Base-by-base conservation (phyloP, 2,329 filamentous ascomycete species). In the Cladosporium austrohemisphaericum region DNA sequence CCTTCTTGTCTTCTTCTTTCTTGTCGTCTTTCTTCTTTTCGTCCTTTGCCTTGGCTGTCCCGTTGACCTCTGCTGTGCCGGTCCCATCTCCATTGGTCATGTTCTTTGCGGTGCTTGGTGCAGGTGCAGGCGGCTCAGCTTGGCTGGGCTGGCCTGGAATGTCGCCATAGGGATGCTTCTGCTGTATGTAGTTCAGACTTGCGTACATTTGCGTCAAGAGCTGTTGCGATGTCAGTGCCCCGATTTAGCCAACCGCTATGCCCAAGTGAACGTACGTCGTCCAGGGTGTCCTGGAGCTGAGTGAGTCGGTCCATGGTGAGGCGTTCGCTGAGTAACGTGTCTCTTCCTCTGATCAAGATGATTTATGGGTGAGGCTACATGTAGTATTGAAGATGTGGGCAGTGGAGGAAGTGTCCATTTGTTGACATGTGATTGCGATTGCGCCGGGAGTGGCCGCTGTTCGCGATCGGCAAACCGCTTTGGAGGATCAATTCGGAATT, bases 281-380 rank as follows among this genome's bases (percentile, higher is more conserved):
- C 88, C 53, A 92, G 80, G 68, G 86, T 84, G 72, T 93, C 87
- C 69, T 94, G 88, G 51, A 93, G 76, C 67, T 93, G 88, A 1
- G 88, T 92, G 51, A 94, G 76, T 54, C 85, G 77, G 65, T 94
- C 88, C 22, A 50, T 50, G 14, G 5, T 37, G 25, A n/a, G n/a
- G n/a, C n/a, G n/a, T n/a, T n/a, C n/a, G n/a, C n/a, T n/a, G n/a
- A n/a, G n/a, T n/a, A n/a, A n/a, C n/a, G n/a, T n/a, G n/a, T n/a
- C n/a, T n/a, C n/a, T n/a, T n/a, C n/a, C n/a, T n/a, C n/a, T n/a
- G n/a, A n/a, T n/a, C n/a, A n/a, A n/a, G n/a, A n/a, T n/a, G n/a
- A n/a, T n/a, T n/a, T n/a, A n/a, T n/a, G n/a, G n/a, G n/a, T n/a
- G n/a, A n/a, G n/a, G n/a, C n/a, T n/a, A n/a, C n/a, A n/a, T n/a